Conservation (phyloP, 1,284 basidiomycete species). For the Cutaneotrichosporon cyanovorans region DNA sequence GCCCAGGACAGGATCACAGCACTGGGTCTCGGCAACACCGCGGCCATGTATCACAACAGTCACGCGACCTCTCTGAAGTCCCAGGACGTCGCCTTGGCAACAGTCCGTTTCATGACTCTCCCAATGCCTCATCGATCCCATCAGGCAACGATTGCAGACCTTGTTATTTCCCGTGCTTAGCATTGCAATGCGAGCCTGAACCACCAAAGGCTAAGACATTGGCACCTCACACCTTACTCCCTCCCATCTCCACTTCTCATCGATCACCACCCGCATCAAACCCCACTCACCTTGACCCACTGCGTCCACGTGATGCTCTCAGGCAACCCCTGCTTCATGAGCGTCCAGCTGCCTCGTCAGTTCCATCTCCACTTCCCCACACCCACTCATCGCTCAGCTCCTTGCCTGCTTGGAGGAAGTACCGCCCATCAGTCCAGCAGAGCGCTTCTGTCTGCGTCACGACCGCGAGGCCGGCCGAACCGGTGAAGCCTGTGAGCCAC, state of each 20-base stretch:
- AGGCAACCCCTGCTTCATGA: conserved; percentile 83
- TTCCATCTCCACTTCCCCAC: conserved; percentile 61
- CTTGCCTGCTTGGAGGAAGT: conserved; percentile 84
- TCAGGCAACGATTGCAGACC: no score
- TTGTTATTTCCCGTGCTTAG: no score
- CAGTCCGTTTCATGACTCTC: no score
- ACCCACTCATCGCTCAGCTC: conserved; percentile 68
- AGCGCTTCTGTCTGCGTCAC: conserved; percentile 62
- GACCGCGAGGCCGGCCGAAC: conserved; percentile 81
- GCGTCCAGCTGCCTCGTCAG: conserved; percentile 62
- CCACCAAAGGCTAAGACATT: no score
- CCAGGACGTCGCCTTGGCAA: no score
- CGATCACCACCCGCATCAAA: neutral
- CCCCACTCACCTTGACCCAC: conserved; percentile 61
- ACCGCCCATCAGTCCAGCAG: conserved; percentile 74
- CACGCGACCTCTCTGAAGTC: no score
- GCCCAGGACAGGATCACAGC: no score
- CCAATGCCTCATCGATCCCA: no score
- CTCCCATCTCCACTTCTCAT: neutral
- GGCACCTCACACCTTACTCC: no score
- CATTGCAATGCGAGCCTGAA: no score
- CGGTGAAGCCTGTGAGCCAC: conserved; percentile 86
- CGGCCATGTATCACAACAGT: no score
- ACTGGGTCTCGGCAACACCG: no score
- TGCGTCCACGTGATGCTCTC: conserved; percentile 88